Conservation (phyloP, 192 early-diverging fungal genomes). For the Coemansia umbellata region DNA sequence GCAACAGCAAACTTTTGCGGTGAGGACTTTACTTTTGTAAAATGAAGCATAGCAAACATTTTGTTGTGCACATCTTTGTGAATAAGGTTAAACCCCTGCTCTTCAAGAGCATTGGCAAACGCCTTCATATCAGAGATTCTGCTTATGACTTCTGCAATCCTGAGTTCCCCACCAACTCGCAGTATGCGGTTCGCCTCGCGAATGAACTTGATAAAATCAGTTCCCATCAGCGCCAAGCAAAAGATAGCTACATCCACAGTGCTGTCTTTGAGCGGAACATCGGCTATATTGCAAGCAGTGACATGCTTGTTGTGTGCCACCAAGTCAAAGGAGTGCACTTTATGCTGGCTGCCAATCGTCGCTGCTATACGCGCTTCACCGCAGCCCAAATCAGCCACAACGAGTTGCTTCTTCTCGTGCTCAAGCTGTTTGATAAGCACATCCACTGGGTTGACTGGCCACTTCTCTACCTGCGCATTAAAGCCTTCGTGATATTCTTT, state of each 20-base stretch:
- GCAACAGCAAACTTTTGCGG: constrained; percentile 18
- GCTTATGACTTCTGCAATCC: constrained; percentile 93
- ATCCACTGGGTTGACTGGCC: constrained; percentile 94
- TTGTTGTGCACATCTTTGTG: constrained; percentile 79
- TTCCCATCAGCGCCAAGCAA: constrained; percentile 95
- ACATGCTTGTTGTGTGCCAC: constrained; percentile 74
- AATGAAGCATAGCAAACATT: constrained; percentile 93
- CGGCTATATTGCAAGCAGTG: constrained; percentile 88
- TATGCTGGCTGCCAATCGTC: constrained; percentile 56
- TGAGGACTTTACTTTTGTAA: constrained; percentile 54
- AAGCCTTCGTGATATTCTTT: constrained; percentile 96
- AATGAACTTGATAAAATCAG: constrained; percentile 89
- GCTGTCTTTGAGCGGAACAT: constrained; percentile 69
- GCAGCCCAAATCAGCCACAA: constrained; percentile 91
- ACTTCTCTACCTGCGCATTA: constrained; percentile 81
- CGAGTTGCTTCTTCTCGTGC: constrained; percentile 7
- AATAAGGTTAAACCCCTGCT: constrained; percentile 72
- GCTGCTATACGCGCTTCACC: constrained; percentile 89
- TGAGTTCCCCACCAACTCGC: constrained; percentile 73
- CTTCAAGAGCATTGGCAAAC: constrained; percentile 69
- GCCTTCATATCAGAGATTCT: constrained; percentile 75
- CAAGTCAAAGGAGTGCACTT: constrained; percentile 87
- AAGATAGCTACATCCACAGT: constrained; percentile 84
- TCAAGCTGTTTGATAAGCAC: constrained; percentile 68
- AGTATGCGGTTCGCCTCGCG: constrained; percentile 85